Conservation (phyloP, 345 rosid genomes). For the Triadica sebifera region DNA sequence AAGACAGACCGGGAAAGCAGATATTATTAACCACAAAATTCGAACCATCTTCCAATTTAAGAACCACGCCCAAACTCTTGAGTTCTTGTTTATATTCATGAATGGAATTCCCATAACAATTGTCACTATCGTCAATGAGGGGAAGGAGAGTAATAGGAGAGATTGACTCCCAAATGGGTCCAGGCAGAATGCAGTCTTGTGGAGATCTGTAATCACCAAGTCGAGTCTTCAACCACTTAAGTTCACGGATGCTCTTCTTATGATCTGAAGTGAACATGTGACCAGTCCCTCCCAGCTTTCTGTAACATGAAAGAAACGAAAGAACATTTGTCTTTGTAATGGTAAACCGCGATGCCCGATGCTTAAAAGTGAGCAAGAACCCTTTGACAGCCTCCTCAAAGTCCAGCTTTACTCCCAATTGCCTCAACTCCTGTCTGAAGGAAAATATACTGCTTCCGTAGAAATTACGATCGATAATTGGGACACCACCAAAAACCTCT, state of each 20-base stretch:
- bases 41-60: constrained; percentile 45
- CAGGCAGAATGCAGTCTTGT: constrained; percentile 50
- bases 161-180: constrained; percentile 56
- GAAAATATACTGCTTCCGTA: constrained; percentile 34
- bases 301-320: constrained; percentile 48
- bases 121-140: constrained; percentile 47
- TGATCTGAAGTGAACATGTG: constrained; percentile 33
- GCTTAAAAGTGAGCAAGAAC: constrained; percentile 39
- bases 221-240: constrained; percentile 54
- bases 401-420: constrained; percentile 46
- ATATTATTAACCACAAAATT: constrained; percentile 43
- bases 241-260: constrained; percentile 35
- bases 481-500: constrained; percentile 43
- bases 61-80: constrained; percentile 39
- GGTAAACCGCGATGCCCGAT: constrained; percentile 28
- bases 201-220: constrained; percentile 59
- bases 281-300: constrained; percentile 24
- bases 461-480: constrained; percentile 38
- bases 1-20: constrained; percentile 31
- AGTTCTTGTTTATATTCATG: constrained; percentile 48
- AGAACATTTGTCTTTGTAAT: constrained; percentile 33
- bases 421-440: constrained; percentile 41
- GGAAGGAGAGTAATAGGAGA: constrained; percentile 53
- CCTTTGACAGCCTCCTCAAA: constrained; percentile 42
- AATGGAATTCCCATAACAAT: constrained; percentile 46